Evolutionary conservation across 2,329 filamentous ascomycete species (phyloP).

Genomic region (Elsinoe ampelina): DNA sequence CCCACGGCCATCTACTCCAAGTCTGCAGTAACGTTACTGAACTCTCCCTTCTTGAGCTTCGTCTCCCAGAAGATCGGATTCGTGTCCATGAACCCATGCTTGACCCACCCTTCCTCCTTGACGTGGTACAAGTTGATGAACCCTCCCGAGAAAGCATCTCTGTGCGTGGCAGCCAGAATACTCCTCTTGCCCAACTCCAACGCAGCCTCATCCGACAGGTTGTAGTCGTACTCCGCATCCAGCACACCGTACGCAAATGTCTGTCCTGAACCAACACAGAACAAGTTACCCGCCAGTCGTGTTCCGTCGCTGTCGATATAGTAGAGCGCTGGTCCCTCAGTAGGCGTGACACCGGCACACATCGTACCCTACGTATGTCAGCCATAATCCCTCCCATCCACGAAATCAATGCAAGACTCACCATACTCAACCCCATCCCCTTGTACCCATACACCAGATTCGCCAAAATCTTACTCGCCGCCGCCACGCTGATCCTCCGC

Average conservation of each 20-base stretch:
- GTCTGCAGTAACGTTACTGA: slow-evolving; percentile 82
- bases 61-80: slow-evolving; percentile 99
- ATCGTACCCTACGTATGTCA: slow-evolving; percentile 61
- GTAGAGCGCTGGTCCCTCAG: slow-evolving; percentile 95
- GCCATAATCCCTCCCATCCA: background rate
- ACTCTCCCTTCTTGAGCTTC: slow-evolving; percentile 97
- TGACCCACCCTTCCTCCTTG: slow-evolving; percentile 97
- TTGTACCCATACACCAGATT: slow-evolving; percentile 99
- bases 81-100: slow-evolving; percentile 95
- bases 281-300: slow-evolving; percentile 82
- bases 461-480: slow-evolving; percentile 94
- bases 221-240: slow-evolving; percentile 89
- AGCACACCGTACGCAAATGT: slow-evolving; percentile 98
- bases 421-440: slow-evolving; percentile 95
- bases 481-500: slow-evolving; percentile 93
- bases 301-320: slow-evolving; percentile 98
- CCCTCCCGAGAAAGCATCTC: slow-evolving; percentile 97
- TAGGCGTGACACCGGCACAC: slow-evolving; percentile 92
- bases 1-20: slow-evolving; percentile 43
- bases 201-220: slow-evolving; percentile 77
- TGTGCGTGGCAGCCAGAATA: slow-evolving; percentile 91
- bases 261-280: slow-evolving; percentile 96
- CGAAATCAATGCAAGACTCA: slow-evolving; percentile 18
- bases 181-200: slow-evolving; percentile 83
- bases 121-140: slow-evolving; percentile 99